These are phyloP conservation scores for Psophocarpus tetragonolobus DNA, from an alignment of 306 rosid species.

Conservation along the genomic window DNA sequence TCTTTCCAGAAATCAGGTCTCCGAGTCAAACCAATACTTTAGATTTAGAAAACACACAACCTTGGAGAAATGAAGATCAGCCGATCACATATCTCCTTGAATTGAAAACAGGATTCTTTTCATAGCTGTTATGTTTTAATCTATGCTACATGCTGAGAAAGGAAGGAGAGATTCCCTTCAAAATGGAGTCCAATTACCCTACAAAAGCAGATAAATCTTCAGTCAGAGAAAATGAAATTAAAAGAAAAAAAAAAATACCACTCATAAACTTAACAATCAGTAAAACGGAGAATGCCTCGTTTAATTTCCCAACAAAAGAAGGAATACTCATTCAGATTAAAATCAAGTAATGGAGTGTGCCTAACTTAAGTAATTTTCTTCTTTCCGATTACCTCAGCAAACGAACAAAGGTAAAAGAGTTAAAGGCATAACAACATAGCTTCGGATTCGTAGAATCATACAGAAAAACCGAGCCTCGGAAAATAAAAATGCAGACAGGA, in stretches of 20 bases:
- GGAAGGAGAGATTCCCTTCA: constrained; percentile 12
- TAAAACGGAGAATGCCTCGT: neutral
- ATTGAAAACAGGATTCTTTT: constrained; percentile 8
- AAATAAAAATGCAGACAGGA: neutral
- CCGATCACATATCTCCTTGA: constrained; percentile 32
- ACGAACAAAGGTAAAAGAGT: neutral
- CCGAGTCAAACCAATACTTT: constrained; percentile 31
- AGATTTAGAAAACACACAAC: constrained; percentile 10
- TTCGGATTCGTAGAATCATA: neutral
- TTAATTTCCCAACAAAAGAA: constrained; percentile 17
- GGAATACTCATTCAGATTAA: constrained; percentile 3
- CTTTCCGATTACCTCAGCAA: neutral
- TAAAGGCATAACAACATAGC: neutral
- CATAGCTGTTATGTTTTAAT: constrained; percentile 6
- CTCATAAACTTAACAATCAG: neutral
- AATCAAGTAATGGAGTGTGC: neutral
- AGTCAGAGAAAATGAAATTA: constrained; percentile 26
- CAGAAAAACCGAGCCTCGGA: neutral
- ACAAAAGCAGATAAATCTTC: constrained; percentile 32
- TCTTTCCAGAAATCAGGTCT: constrained; percentile 29
- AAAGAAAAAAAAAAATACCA: neutral
- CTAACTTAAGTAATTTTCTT: neutral
- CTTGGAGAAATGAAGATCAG: constrained; percentile 20
- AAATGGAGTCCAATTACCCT: constrained; percentile 38
- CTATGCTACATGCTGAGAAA: constrained; percentile 7